Conservation (phyloP, 139 green algal species). For the Eudorina sp. region DNA sequence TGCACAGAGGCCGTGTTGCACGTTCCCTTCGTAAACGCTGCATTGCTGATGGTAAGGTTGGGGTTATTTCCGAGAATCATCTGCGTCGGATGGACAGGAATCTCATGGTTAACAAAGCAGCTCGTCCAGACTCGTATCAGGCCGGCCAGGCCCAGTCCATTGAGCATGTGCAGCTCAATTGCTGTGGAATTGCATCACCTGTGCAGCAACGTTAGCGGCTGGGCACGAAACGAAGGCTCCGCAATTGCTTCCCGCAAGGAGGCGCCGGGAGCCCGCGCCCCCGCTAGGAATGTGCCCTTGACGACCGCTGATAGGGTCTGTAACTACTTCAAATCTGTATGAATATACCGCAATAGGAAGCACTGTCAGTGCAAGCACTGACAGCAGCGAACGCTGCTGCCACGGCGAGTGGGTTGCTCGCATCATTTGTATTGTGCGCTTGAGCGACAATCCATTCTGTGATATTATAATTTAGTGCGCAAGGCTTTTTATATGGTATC, state of each 20-base stretch:
- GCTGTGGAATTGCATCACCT: no score
- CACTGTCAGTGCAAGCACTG: no score
- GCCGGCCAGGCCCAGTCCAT: no score
- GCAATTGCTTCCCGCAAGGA: background rate
- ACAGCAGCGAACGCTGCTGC: no score
- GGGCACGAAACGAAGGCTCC: background rate
- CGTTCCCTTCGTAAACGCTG: background rate
- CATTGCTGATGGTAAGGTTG: background rate
- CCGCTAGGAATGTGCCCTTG: background rate
- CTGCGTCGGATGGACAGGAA: background rate
- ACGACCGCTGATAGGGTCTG: background rate
- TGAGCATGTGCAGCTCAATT: background rate
- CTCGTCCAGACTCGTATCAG: no score
- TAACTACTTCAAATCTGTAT: no score
- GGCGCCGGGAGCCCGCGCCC: background rate
- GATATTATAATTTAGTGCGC: no score
- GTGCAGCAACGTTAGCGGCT: background rate
- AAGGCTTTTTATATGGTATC: no score
- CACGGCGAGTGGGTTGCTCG: no score
- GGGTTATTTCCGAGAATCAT: conserved; percentile 10
- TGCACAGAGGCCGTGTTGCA: background rate
- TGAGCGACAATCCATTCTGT: no score
- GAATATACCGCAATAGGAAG: no score
- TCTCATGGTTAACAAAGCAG: background rate
- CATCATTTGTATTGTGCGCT: no score